Base-by-base conservation (phyloP, 2,329 filamentous ascomycete species). In the Anisogramma anomala region DNA sequence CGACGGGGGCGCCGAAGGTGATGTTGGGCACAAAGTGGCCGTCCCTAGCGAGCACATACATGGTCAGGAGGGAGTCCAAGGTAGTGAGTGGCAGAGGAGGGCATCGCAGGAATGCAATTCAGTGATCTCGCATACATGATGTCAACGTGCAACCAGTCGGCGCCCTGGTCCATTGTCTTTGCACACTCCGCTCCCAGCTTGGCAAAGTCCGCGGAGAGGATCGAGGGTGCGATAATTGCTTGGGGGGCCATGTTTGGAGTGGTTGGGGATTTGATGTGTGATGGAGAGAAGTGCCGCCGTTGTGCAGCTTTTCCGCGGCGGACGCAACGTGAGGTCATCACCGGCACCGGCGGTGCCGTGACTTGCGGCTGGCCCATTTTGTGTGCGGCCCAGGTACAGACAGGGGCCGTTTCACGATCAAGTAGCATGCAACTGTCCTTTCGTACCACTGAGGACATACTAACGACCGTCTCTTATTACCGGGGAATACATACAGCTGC, bases 21-120 rank as follows among this genome's bases (percentile, higher is more conserved):
- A 98, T 87, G 67, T 98, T 98, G 39, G 91, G 91, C 31, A 98
- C 91, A 58, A 98, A 98, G 61, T 98, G 91, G 43, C 91, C 91
- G 62, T 98, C 91, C 89, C 93, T 87, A 51, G 40, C 13, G 27
- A 22, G 17, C 11, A 15, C 15, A 15, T 5, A 9, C 39, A 20
- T 39, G 36, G 25, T 15, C 10, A 6, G 23, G 28, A 26, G 3
- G 8, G 19, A 37, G 38, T 28, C 33, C n/a, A 9, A 6, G 9
- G 22, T 23, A 23, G n/a, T n/a, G n/a, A 30, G 36, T 13, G n/a
- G 19, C 17, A 15, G 7, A n/a, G 32, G 27, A n/a, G 30, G 28
- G 25, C 25, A 36, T 33, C 15, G 20, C 17, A n/a, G 11, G 28
- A 17, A 52, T 64, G 49, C 65, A 30, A 30, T 30, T 30, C 23